A percentile compares a stretch with the other conserved stretches of the same genome.
Evolutionary conservation across 257 asterid genomes (phyloP).

Genomic region (Paraleonurus japonicus): DNA sequence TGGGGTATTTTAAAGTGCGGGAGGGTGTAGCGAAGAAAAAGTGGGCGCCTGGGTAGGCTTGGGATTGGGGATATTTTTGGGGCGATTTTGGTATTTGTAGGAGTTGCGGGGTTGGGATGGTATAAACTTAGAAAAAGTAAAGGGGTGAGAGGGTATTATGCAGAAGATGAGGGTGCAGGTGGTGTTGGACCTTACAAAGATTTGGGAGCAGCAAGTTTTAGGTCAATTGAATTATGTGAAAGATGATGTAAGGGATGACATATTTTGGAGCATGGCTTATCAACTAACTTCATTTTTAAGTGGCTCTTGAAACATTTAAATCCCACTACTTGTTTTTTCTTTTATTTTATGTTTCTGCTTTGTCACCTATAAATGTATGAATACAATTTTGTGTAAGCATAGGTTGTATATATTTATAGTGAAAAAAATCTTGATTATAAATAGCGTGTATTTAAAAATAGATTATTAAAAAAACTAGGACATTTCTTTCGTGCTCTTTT

Average conservation of each 20-base stretch:
- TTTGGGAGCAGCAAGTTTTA: conserved; percentile 80
- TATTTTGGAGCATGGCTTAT: conserved; percentile 11
- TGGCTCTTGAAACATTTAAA: conserved; percentile 22
- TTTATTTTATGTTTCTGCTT: background rate
- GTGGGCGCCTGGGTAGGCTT: conserved; percentile 42
- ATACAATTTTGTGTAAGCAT: background rate
- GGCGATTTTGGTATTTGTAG: conserved; percentile 51
- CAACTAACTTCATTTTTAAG: conserved; percentile 23
- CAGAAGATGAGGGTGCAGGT: conserved; percentile 48
- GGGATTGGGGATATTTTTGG: conserved; percentile 61
- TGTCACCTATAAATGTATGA: background rate
- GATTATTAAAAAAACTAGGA: too few relatives aligned
- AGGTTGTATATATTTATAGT: too few relatives aligned
- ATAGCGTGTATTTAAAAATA: too few relatives aligned
- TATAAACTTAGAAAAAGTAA: conserved; percentile 43
- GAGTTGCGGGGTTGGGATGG: conserved; percentile 50
- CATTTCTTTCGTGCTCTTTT: too few relatives aligned
- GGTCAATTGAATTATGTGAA: conserved; percentile 79
- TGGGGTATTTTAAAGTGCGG: conserved; percentile 81
- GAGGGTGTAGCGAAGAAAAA: conserved; percentile 48
- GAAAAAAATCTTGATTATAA: too few relatives aligned
- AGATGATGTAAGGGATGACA: conserved; percentile 77
- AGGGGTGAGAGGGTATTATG: conserved; percentile 50
- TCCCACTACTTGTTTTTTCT: conserved; percentile 11
- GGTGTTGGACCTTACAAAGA: conserved; percentile 85